Percentiles rank a stretch among this genome's conserved stretches.
Conservation (phyloP, 1,284 basidiomycete genomes). For the Porogramme epimiltina region DNA sequence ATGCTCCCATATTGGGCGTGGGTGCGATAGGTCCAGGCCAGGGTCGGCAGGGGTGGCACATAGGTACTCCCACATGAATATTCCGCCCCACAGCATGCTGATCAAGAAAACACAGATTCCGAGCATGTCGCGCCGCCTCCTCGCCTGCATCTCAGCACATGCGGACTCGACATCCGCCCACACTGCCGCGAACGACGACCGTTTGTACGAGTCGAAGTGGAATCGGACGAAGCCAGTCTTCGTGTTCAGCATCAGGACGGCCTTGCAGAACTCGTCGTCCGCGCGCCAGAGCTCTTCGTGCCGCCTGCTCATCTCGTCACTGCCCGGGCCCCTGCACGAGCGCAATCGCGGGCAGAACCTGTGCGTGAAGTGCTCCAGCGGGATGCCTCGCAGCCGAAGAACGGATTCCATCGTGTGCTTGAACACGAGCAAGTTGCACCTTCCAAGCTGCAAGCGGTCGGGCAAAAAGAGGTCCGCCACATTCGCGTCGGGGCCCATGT, state of each 20-base stretch:
- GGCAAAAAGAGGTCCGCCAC: conserved; percentile 11
- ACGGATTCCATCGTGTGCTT: conserved; percentile 15
- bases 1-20: too few relatives aligned
- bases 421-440: conserved; percentile 17
- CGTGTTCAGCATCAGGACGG: conserved; percentile 16
- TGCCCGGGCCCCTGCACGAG: not conserved
- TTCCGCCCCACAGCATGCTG: not conserved
- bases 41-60: too few relatives aligned
- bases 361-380: conserved; percentile 7
- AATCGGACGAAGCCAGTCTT: conserved; percentile 9
- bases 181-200: conserved; percentile 7
- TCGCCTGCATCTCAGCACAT: not conserved
- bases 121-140: not conserved
- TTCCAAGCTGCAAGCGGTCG: conserved; percentile 9
- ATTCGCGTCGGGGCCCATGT: not conserved
- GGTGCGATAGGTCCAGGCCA: too few relatives aligned
- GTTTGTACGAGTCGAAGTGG: conserved; percentile 1
- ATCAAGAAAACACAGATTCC: not conserved
- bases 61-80: too few relatives aligned
- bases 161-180: conserved; percentile 5
- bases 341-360: not conserved
- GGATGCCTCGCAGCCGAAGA: conserved; percentile 8
- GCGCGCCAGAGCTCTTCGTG: conserved; percentile 6
- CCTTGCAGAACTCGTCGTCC: conserved; percentile 19
- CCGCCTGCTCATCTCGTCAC: not conserved